Percentiles rank a stretch among this genome's conserved stretches.
These are phyloP conservation scores for Colletotrichum salicis DNA, from an alignment of 2,329 filamentous ascomycete species.

Conservation along the genomic window DNA sequence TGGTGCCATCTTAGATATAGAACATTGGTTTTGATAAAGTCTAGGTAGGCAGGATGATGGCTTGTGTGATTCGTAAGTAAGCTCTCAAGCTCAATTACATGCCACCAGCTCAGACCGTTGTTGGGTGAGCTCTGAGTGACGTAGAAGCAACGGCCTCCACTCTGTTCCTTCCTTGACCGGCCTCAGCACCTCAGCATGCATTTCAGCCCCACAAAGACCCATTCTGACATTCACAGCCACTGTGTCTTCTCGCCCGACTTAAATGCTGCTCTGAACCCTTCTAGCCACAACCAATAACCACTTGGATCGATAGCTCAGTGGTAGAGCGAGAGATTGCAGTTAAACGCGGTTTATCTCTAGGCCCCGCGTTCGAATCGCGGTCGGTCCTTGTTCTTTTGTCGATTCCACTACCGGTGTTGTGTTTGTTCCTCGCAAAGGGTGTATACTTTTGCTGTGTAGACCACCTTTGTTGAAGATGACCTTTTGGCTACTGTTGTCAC, in stretches of 20 bases:
- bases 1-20: constrained; percentile 33
- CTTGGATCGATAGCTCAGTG: constrained; percentile 36
- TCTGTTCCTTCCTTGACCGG: not conserved
- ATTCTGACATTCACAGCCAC: not conserved
- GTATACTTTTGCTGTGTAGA: not conserved
- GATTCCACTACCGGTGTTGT: not conserved
- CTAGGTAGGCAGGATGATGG: not conserved
- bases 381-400: constrained; percentile 28
- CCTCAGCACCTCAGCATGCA: constrained; percentile 1
- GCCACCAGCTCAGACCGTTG: not conserved
- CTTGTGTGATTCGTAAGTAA: not conserved
- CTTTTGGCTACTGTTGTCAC: not conserved
- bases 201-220: constrained; percentile 17
- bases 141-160: constrained; percentile 23
- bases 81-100: constrained; percentile 5
- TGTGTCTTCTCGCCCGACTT: constrained; percentile 12
- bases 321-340: constrained; percentile 37
- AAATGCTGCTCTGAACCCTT: fast-evolving
- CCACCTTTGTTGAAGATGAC: not conserved
- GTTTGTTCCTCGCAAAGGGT: not conserved
- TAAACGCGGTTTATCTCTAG: constrained; percentile 27
- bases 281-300: not conserved
- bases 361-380: constrained; percentile 36
- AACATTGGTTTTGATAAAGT: not conserved
- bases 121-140: constrained; percentile 29